These are phyloP conservation scores for Lantana camara DNA, from an alignment of 257 asterid species.

Conservation along the genomic window DNA sequence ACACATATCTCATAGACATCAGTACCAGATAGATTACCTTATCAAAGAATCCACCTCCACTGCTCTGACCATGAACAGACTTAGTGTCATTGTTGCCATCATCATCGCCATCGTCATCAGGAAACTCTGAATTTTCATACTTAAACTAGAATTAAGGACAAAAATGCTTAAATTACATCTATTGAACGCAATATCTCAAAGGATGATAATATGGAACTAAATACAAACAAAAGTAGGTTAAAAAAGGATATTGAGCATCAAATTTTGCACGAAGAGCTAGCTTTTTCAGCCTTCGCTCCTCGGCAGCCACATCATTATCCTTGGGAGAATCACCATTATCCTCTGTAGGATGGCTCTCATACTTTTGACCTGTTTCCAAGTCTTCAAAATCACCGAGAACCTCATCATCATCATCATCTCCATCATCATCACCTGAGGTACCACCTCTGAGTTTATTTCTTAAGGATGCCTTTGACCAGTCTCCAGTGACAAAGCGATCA, in stretches of 20 bases:
- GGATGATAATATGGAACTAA: constrained; percentile 4
- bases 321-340: constrained; percentile 31
- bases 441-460: constrained; percentile 55
- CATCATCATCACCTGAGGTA: constrained; percentile 39
- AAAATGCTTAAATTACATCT: constrained; percentile 26
- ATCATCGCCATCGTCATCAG: constrained; percentile 53
- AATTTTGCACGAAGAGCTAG: constrained; percentile 91
- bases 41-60: constrained; percentile 69
- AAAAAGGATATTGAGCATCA: constrained; percentile 87
- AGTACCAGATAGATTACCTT: constrained; percentile 56
- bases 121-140: constrained; percentile 53
- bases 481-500: constrained; percentile 87
- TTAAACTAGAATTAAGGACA: constrained; percentile 64
- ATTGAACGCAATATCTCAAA: constrained; percentile 16
- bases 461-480: constrained; percentile 81
- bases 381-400: constrained; percentile 91
- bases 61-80: constrained; percentile 51
- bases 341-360: constrained; percentile 41
- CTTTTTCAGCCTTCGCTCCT: constrained; percentile 84
- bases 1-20: constrained; percentile 12
- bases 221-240: constrained; percentile 6
- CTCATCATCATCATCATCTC: constrained; percentile 42
- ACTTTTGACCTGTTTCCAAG: constrained; percentile 88
- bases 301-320: constrained; percentile 52
- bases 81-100: constrained; percentile 49